These are phyloP conservation scores for Pestalotiopsis sp. DNA, from an alignment of 2,329 filamentous ascomycete species.

Conservation along the genomic window DNA sequence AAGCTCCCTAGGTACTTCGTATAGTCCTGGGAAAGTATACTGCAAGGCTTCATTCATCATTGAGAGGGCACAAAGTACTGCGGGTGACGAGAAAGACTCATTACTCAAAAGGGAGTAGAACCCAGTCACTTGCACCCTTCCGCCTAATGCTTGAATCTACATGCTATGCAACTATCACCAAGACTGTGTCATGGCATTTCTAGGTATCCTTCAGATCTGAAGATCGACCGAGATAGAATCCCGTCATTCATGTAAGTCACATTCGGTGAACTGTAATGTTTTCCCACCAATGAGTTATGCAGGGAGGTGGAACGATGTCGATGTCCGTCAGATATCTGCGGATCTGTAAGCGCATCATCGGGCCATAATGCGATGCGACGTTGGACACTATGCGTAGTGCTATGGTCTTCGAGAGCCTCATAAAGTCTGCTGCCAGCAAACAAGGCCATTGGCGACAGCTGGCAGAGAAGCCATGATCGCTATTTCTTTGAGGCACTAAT, in stretches of 20 bases:
- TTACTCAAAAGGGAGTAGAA: too few relatives aligned
- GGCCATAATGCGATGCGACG: slow-evolving; percentile 4
- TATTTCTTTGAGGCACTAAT: too few relatives aligned
- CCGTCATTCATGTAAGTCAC: background rate
- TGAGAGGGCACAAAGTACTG: too few relatives aligned
- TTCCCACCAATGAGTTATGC: background rate
- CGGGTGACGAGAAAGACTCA: too few relatives aligned
- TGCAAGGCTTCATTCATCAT: too few relatives aligned
- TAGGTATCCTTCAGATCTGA: background rate
- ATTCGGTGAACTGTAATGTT: background rate
- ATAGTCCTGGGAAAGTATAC: too few relatives aligned
- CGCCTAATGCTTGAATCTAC: too few relatives aligned
- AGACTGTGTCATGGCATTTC: background rate
- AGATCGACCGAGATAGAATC: background rate
- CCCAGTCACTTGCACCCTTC: too few relatives aligned
- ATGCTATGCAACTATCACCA: background rate
- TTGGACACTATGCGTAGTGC: background rate
- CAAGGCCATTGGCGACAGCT: background rate
- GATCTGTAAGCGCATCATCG: slow-evolving; percentile 1
- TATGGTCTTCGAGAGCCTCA: background rate
- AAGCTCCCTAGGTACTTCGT: too few relatives aligned
- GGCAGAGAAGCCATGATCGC: background rate
- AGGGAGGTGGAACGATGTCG: background rate
- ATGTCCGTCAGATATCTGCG: background rate
- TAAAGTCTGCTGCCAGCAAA: background rate